These are phyloP conservation scores for Calamus simplicifolius DNA, from an alignment of 176 grass and related monocot genomes.

Conservation along the genomic window DNA sequence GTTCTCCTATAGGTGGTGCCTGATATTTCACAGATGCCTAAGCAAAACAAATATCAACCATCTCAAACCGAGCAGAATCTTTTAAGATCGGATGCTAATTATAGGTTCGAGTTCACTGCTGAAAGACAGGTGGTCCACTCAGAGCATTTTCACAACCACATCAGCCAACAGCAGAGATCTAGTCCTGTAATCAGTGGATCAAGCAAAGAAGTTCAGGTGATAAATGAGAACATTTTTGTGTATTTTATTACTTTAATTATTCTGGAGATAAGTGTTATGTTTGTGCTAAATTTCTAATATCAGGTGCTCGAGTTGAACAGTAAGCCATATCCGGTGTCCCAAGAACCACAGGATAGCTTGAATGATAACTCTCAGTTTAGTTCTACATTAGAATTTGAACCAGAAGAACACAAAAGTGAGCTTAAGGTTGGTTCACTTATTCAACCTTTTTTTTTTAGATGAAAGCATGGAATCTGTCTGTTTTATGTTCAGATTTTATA, in stretches of 20 bases:
- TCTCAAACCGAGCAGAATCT: conserved; percentile 44
- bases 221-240: too few species aligned
- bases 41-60: conserved; percentile 47
- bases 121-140: conserved; percentile 35
- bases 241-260: too few species aligned
- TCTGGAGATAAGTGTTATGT: background rate
- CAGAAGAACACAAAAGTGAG: conserved; percentile 40
- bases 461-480: too few species aligned
- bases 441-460: too few species aligned
- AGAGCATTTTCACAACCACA: conserved; percentile 37
- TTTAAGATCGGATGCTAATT: conserved; percentile 27
- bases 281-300: conserved; percentile 6
- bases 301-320: conserved; percentile 42
- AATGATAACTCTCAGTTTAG: conserved; percentile 24
- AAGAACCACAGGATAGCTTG: conserved; percentile 24
- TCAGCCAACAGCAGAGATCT: conserved; percentile 32
- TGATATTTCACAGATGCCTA: conserved; percentile 38
- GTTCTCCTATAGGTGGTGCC: conserved; percentile 43
- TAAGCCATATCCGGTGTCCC: conserved; percentile 17
- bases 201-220: conserved; percentile 53
- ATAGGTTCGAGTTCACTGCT: conserved; percentile 24
- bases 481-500: background rate
- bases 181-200: conserved; percentile 18
- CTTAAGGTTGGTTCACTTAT: conserved; percentile 39
- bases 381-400: conserved; percentile 33